Evolutionary conservation across 1,284 basidiomycete species (phyloP).

Genomic region (Trichosporon sp.): DNA sequence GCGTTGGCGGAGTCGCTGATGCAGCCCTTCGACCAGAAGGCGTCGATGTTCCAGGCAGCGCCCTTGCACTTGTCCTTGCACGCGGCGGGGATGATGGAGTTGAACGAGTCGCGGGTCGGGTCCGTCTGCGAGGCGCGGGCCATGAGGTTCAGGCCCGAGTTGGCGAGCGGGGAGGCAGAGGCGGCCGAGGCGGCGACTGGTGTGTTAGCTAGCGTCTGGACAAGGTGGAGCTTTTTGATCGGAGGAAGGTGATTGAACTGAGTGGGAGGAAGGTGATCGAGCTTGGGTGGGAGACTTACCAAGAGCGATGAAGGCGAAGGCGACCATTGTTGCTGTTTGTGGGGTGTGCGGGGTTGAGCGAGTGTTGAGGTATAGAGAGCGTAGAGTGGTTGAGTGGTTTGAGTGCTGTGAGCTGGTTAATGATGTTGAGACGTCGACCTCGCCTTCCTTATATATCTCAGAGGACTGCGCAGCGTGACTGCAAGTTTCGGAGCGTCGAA

Average conservation of each 20-base stretch:
- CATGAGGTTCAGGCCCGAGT: neutral
- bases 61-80: neutral
- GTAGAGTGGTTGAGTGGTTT: neutral
- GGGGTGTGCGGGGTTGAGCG: neutral
- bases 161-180: neutral
- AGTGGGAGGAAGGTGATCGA: too few species aligned
- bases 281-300: neutral
- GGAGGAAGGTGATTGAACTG: too few species aligned
- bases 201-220: too few species aligned
- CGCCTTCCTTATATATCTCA: neutral
- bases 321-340: neutral
- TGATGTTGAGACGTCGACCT: neutral
- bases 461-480: neutral
- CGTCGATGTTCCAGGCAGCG: neutral
- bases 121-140: neutral
- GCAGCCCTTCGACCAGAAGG: neutral
- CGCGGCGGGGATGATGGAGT: neutral
- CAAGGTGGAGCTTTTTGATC: accelerated
- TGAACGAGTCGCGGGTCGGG: neutral
- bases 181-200: neutral
- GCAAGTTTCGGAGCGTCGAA: neutral
- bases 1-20: neutral
- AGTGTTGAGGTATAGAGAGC: neutral
- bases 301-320: neutral
- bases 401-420: neutral